Percentiles rank a stretch among this genome's conserved stretches.
These are phyloP conservation scores for Gyromitra esculenta DNA, from an alignment of 2,329 filamentous ascomycete genomes.

Conservation along the genomic window DNA sequence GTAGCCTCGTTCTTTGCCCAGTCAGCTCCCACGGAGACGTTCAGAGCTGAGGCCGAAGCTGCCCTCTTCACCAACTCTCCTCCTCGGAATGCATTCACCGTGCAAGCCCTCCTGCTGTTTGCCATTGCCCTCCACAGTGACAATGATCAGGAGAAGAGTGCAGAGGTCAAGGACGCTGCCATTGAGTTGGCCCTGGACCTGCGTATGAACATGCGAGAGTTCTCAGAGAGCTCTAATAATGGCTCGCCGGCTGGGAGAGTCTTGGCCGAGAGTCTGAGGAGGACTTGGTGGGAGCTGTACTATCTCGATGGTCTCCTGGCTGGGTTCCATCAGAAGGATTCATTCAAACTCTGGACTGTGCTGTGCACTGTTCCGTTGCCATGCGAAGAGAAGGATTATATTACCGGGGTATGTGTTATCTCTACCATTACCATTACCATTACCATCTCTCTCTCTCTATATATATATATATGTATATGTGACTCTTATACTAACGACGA, in stretches of 20 bases:
- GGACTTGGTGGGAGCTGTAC: slow-evolving; percentile 91
- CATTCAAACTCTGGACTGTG: slow-evolving; percentile 75
- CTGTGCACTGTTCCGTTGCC: slow-evolving; percentile 76
- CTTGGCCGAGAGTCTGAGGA: slow-evolving; percentile 82
- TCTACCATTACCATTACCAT: not conserved
- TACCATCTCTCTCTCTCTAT: too few species aligned
- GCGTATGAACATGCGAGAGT: slow-evolving; percentile 76
- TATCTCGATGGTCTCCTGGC: slow-evolving; percentile 86
- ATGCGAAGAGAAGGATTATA: slow-evolving; percentile 81
- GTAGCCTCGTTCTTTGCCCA: slow-evolving; percentile 60
- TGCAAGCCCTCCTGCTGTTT: slow-evolving; percentile 81
- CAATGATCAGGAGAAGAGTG: slow-evolving; percentile 75
- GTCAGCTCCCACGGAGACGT: slow-evolving; percentile 62
- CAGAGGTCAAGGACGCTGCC: slow-evolving; percentile 72
- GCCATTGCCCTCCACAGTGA: slow-evolving; percentile 81
- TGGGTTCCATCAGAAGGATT: slow-evolving; percentile 77
- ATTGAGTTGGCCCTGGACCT: slow-evolving; percentile 79
- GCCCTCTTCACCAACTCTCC: slow-evolving; percentile 64
- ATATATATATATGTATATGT: not conserved
- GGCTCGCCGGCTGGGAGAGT: slow-evolving; percentile 60
- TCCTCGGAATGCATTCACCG: slow-evolving; percentile 69
- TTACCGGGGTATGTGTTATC: slow-evolving; percentile 65
- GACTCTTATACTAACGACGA: slow-evolving; percentile 59
- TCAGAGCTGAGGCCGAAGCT: slow-evolving; percentile 69
- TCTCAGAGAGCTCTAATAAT: slow-evolving; percentile 64